Evolutionary conservation across 768 basidiomycete species (phyloP), one percentile per base, ranked within the genome.

Genomic region (Suillus placidus): DNA sequence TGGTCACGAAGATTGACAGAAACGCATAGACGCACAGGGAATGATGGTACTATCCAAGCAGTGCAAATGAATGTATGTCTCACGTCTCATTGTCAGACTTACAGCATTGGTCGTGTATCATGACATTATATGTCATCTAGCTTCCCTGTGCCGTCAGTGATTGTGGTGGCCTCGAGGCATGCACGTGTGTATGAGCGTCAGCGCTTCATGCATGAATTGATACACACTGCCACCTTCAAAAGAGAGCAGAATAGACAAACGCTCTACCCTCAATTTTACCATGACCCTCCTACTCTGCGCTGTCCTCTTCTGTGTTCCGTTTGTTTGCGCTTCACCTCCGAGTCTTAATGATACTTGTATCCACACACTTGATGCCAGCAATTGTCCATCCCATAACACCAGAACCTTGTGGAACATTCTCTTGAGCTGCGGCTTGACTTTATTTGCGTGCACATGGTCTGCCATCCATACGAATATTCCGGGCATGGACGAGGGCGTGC

Each of bases 391-490:
- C 40, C 12, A 6, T 38, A 2, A 68, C 47, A 20, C 68, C 62
- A 52, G 68, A 63, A 66, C 61, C 7, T 26, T 65, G 3, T 67
- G 68, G 63, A 49, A 67, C 9, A 75, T 77, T 2, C 35, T 74
- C 20, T 68, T 67, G 69, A 71, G 74, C 57, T 77, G 75, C 58
- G 40, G 75, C n/a, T 62, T 66, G 18, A 75, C 77, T 2, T 67
- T 77, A 3, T 72, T 78, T 30, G 63, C 69, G 0, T 78, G 77
- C 64, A 72, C 70, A 30, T 78, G 77, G 78, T 69, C 69, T 20
- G 65, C 74, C 6, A 45, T 76, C 9, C 78, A 77, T 42, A 72
- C 70, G 13, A 74, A 78, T 64, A 70, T 78, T 23, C 72, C 77
- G 9, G 42, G 23, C 34, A 62, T 64, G 3, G 49, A 70, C 9